phyloP scores from a whole-genome alignment of 176 grass and related monocot genomes.

The Carex cristatella region DNA sequence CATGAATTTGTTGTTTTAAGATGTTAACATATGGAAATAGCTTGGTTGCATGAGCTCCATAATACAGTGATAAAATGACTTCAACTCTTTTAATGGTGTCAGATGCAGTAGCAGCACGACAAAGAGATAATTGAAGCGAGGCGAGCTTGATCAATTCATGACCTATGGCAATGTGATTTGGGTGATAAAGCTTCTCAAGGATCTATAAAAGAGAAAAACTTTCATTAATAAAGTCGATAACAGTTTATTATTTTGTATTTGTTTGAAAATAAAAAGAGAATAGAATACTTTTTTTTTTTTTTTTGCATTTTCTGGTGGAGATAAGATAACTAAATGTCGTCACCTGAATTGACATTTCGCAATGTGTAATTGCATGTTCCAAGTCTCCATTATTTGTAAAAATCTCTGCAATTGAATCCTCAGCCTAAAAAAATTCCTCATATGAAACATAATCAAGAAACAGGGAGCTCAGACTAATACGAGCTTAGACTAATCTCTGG shows the following conservation, averaged over 20 bases:
- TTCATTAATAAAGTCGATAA: background rate
- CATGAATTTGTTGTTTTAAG: slow-evolving; percentile 25
- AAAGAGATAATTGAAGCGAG: slow-evolving; percentile 52
- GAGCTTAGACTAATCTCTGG: background rate
- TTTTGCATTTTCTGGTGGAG: background rate
- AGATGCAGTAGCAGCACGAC: slow-evolving; percentile 23
- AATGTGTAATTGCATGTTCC: slow-evolving; percentile 55
- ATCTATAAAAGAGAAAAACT: slow-evolving; percentile 33
- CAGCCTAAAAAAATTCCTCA: slow-evolving; percentile 35
- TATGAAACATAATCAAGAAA: background rate
- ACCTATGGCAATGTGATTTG: slow-evolving; percentile 59
- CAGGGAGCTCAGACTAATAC: background rate
- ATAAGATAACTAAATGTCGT: background rate
- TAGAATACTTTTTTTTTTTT: background rate
- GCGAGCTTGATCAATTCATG: slow-evolving; percentile 81
- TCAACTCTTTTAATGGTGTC: slow-evolving; percentile 37
- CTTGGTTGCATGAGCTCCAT: slow-evolving; percentile 44
- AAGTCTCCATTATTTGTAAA: slow-evolving; percentile 58
- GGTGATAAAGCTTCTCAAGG: slow-evolving; percentile 70
- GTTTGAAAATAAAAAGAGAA: background rate
- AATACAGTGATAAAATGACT: slow-evolving; percentile 63
- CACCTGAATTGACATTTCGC: slow-evolving; percentile 76
- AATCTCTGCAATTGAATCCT: slow-evolving; percentile 62
- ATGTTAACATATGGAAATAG: slow-evolving; percentile 59
- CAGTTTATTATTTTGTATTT: background rate